Conservation (phyloP, 2,329 filamentous ascomycete genomes). For the Aspergillus sp. region DNA sequence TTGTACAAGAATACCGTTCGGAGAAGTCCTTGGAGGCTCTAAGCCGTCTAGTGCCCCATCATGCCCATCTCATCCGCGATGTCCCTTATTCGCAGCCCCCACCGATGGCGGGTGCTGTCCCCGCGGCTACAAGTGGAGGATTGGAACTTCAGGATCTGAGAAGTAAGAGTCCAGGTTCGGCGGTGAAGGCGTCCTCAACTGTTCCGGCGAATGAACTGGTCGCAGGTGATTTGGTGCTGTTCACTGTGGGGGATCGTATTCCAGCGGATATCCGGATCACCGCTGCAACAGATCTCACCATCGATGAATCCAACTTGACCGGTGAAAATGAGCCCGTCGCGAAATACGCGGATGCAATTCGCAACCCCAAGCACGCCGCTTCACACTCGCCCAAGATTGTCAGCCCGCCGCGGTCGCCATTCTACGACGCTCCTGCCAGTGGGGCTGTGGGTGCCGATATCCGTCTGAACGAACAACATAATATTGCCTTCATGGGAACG, state of each 20-base stretch:
- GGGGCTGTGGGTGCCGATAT: slow-evolving; percentile 64
- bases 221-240: slow-evolving; percentile 87
- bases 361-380: slow-evolving; percentile 25
- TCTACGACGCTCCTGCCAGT: slow-evolving; percentile 58
- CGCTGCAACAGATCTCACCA: slow-evolving; percentile 81
- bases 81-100: slow-evolving; percentile 24
- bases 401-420: slow-evolving; percentile 52
- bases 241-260: slow-evolving; percentile 93
- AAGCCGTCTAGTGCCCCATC: slow-evolving; percentile 90
- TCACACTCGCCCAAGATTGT: slow-evolving; percentile 34
- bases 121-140: slow-evolving; percentile 33
- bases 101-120: slow-evolving; percentile 20
- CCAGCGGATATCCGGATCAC: slow-evolving; percentile 95
- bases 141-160: slow-evolving; percentile 52
- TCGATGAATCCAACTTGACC: slow-evolving; percentile 95
- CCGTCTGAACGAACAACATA: slow-evolving; percentile 71
- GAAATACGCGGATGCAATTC: slow-evolving; percentile 67
- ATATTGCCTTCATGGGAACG: slow-evolving; percentile 98
- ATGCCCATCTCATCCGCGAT: slow-evolving; percentile 86
- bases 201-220: slow-evolving; percentile 86
- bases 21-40: slow-evolving; percentile 96
- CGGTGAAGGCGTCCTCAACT: slow-evolving; percentile 74
- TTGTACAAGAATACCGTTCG: slow-evolving; percentile 95
- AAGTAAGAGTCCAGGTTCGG: slow-evolving; percentile 49
- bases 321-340: slow-evolving; percentile 93